Evolutionary conservation across 1,139 yeast species (phyloP).

Genomic region (Groenewaldozyma auringiensis): DNA sequence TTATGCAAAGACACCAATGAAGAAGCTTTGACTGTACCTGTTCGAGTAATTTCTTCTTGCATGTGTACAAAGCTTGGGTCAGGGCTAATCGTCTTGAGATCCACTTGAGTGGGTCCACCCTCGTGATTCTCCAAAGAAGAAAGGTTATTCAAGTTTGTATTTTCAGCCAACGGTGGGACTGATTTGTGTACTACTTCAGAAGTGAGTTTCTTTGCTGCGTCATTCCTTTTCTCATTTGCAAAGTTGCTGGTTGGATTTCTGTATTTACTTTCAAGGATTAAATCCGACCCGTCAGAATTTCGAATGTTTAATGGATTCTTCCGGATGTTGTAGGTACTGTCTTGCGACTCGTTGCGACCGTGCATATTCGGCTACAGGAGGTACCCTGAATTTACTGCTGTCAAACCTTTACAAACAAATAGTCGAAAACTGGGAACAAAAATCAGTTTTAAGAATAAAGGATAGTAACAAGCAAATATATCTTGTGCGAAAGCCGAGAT

Average conservation of each 20-base stretch:
- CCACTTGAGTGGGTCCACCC: conserved; percentile 5
- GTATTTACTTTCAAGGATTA: conserved; percentile 17
- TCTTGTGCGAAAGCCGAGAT: not conserved
- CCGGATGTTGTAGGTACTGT: conserved; percentile 21
- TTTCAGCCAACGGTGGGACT: conserved; percentile 1
- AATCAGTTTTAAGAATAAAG: no score
- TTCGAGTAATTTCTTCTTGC: conserved; percentile 4
- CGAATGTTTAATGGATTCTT: conserved; percentile 26
- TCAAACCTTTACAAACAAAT: no score
- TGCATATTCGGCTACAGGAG: no score
- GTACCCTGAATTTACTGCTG: no score
- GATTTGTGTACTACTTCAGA: not conserved
- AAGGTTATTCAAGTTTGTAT: conserved; percentile 3
- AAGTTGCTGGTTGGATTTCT: no score
- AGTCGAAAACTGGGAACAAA: no score
- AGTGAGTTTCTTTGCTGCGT: not conserved
- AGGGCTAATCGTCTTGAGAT: not conserved
- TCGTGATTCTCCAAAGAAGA: not conserved
- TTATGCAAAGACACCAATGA: not conserved
- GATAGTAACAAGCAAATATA: no score
- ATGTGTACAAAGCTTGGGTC: conserved; percentile 4
- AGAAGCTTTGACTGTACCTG: conserved; percentile 2
- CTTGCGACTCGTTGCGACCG: conserved; percentile 19
- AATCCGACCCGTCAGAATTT: conserved; percentile 28
- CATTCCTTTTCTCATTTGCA: not conserved